Conservation (phyloP, 2,329 filamentous ascomycete genomes). For the Cadophora luteo-olivacea region DNA sequence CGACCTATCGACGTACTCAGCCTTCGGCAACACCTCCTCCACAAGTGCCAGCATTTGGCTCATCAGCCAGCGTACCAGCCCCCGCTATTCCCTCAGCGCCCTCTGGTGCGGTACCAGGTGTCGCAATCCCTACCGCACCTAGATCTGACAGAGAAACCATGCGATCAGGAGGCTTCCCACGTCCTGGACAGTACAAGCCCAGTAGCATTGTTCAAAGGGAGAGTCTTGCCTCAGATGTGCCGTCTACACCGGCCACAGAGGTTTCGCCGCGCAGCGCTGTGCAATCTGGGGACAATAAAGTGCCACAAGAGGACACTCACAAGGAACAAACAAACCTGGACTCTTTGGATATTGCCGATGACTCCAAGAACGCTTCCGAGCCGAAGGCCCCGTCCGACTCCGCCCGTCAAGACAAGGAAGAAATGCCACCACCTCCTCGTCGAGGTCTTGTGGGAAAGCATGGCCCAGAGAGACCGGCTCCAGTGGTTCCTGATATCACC, state of each 20-base stretch:
- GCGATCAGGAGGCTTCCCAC: not conserved
- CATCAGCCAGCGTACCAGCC: constrained; percentile 32
- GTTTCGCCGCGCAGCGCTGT: not conserved
- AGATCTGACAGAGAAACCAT: constrained; percentile 25
- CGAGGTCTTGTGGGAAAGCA: constrained; percentile 34
- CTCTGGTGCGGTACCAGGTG: constrained; percentile 35
- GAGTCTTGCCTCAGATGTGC: not conserved
- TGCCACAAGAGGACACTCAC: not conserved
- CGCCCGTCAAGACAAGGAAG: not conserved
- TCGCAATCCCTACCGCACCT: constrained; percentile 41
- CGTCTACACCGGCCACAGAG: not conserved
- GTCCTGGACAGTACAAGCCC: not conserved
- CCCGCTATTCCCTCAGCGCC: constrained; percentile 14
- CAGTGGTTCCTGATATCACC: constrained; percentile 24
- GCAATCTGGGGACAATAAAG: not conserved
- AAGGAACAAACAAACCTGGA: not conserved
- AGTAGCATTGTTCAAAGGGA: not conserved
- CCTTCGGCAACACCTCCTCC: constrained; percentile 60
- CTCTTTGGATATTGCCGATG: not conserved
- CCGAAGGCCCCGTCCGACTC: not conserved
- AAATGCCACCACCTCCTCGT: constrained; percentile 19
- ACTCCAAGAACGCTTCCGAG: not conserved
- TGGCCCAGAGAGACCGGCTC: constrained; percentile 25
- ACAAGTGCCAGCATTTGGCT: constrained; percentile 61
- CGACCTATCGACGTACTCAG: constrained; percentile 42